These are phyloP conservation scores for Dissophora globulifera DNA, from an alignment of 192 early-diverging fungal genomes.

Conservation along the genomic window DNA sequence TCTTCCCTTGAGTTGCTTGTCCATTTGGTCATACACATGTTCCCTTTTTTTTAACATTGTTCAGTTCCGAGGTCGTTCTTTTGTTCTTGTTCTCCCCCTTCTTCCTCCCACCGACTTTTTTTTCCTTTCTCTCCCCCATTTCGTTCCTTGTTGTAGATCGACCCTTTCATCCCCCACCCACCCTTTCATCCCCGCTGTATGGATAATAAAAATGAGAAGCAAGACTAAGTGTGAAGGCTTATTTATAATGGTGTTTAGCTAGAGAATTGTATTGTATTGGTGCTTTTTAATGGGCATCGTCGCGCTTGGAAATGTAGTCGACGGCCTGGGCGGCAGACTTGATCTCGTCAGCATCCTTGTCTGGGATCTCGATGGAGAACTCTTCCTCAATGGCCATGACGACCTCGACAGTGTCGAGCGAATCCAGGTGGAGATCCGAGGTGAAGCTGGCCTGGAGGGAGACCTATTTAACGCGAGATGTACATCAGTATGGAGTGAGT, in stretches of 20 bases:
- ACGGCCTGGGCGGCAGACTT: constrained; percentile 88
- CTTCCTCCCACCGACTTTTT: neutral
- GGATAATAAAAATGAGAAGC: constrained; percentile 3
- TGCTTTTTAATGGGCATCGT: constrained; percentile 76
- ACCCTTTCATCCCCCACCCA: constrained; percentile 7
- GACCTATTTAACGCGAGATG: constrained; percentile 65
- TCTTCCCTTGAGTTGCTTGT: constrained; percentile 7
- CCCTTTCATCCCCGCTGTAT: neutral
- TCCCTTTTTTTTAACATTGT: neutral
- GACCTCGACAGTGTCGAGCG: constrained; percentile 97
- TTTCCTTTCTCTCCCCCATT: constrained; percentile 6
- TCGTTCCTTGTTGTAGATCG: constrained; percentile 17
- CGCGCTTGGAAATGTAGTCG: constrained; percentile 78
- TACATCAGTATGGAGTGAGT: too few species aligned
- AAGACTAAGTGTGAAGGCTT: too few species aligned
- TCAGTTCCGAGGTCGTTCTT: constrained; percentile 4
- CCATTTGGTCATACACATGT: constrained; percentile 26
- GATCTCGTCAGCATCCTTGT: constrained; percentile 97
- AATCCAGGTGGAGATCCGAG: constrained; percentile 95
- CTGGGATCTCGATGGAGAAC: constrained; percentile 97
- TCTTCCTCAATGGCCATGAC: constrained; percentile 99
- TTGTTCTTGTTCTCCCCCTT: constrained; percentile 11
- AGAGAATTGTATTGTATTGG: too few species aligned
- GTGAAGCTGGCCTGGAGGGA: constrained; percentile 86
- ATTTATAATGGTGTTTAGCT: too few species aligned